Evolutionary conservation across 352 stramenopile species (phyloP).

Genomic region (Globisporangium camurandrum): DNA sequence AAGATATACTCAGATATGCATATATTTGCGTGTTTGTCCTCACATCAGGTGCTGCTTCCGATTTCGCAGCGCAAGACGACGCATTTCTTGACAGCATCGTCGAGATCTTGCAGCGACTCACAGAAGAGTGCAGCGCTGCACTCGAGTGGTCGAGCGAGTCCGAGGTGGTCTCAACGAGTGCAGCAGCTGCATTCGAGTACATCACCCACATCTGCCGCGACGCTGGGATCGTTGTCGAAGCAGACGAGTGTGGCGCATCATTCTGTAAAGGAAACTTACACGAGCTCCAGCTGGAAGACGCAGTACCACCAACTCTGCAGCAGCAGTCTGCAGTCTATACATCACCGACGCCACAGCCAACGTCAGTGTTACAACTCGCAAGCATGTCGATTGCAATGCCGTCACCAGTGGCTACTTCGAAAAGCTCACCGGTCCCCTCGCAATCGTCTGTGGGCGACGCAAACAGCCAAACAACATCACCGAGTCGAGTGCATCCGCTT

Average conservation of each 20-base stretch:
- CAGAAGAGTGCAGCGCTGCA: constrained; percentile 3
- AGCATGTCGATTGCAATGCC: background rate
- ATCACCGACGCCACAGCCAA: background rate
- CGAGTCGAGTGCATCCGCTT: background rate
- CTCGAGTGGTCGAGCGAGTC: constrained; percentile 15
- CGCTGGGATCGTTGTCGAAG: background rate
- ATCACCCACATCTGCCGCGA: constrained; percentile 14
- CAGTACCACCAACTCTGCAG: no score
- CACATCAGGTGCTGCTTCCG: no score
- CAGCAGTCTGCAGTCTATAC: background rate
- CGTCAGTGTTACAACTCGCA: background rate
- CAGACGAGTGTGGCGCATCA: no score
- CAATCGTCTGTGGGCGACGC: background rate
- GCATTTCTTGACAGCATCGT: constrained; percentile 18
- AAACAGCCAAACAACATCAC: background rate
- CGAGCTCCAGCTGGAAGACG: no score
- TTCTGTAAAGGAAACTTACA: no score
- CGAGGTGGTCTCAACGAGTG: constrained; percentile 1
- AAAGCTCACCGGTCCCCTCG: background rate
- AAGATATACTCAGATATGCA: no score
- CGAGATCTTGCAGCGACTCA: constrained; percentile 6
- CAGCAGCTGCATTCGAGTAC: constrained; percentile 14
- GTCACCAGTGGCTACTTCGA: background rate
- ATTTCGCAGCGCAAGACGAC: constrained; percentile 29
- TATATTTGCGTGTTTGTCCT: no score